Evolutionary conservation across 306 rosid species (phyloP).

Genomic region (Cicer arietinum): DNA sequence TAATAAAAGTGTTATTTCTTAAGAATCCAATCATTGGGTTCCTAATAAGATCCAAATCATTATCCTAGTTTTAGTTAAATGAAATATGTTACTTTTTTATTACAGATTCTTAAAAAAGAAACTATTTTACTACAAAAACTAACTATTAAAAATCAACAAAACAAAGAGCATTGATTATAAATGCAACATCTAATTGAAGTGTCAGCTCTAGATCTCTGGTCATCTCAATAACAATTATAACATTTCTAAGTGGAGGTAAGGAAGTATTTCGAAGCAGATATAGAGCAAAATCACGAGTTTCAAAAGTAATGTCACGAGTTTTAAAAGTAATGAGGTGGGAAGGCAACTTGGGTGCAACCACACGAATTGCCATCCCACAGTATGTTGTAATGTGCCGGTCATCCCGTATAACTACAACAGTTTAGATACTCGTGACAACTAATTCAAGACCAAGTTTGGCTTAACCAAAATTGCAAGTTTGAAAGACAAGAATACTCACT

Average conservation of each 20-base stretch:
- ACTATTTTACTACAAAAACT: not conserved
- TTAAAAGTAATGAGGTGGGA: too few relatives aligned
- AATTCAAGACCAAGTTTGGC: conserved; percentile 12
- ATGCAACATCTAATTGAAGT: not conserved
- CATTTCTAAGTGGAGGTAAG: not conserved
- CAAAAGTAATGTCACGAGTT: too few relatives aligned
- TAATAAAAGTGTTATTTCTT: too few relatives aligned
- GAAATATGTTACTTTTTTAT: not conserved
- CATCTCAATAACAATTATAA: not conserved
- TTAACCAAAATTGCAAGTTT: conserved; percentile 16
- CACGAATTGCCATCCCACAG: too few relatives aligned
- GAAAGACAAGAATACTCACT: conserved; percentile 52
- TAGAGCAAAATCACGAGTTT: too few relatives aligned
- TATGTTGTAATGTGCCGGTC: not conserved
- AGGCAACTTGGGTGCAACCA: too few relatives aligned
- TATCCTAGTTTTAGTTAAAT: not conserved
- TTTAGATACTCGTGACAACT: conserved; percentile 2
- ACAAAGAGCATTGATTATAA: not conserved
- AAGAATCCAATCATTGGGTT: not conserved
- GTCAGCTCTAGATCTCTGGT: not conserved
- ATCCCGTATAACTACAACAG: conserved; percentile 17
- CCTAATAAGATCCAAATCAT: not conserved
- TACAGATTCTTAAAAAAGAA: not conserved
- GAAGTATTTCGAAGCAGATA: not conserved
- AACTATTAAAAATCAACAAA: not conserved